Percentiles rank a stretch among this genome's conserved stretches.
Conservation (phyloP, 2,329 filamentous ascomycete genomes). For the Paecilomyces formosus region DNA sequence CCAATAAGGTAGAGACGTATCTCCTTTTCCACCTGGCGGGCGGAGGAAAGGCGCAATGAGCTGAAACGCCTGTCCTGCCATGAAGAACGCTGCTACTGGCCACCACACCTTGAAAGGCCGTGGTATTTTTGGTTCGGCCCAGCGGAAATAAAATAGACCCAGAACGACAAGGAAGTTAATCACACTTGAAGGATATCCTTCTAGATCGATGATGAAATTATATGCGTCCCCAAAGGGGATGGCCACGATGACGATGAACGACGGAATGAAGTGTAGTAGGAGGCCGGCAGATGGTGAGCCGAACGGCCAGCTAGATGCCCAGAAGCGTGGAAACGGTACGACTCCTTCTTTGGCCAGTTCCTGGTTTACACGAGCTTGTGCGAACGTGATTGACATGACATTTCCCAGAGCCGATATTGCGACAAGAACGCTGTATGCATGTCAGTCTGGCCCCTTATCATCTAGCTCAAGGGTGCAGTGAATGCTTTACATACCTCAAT, state of each 20-base stretch:
- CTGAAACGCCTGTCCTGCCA: conserved; percentile 55
- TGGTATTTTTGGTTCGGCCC: conserved; percentile 29
- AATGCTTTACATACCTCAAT: not conserved
- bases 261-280: conserved; percentile 58
- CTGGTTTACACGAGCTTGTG: conserved; percentile 58
- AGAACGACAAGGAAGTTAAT: conserved; percentile 23
- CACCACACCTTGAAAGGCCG: conserved; percentile 36
- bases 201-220: conserved; percentile 22
- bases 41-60: conserved; percentile 51
- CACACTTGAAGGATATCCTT: conserved; percentile 23
- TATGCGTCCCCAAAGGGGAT: conserved; percentile 49
- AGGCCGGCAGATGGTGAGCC: conserved; percentile 55
- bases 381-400: conserved; percentile 61
- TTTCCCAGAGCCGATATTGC: conserved; percentile 62
- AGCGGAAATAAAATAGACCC: conserved; percentile 11
- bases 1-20: conserved; percentile 44
- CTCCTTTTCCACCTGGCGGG: conserved; percentile 34
- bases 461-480: not conserved
- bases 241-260: conserved; percentile 58
- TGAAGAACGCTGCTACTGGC: conserved; percentile 41
- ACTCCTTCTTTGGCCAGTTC: conserved; percentile 60
- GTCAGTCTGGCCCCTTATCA: conserved; percentile 30
- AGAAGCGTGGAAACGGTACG: conserved; percentile 56
- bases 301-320: conserved; percentile 58
- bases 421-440: conserved; percentile 48